Evolutionary conservation across 768 basidiomycete genomes (phyloP), one percentile per base, ranked within the genome.

Genomic region (Boletus rufocinnamomeus): DNA sequence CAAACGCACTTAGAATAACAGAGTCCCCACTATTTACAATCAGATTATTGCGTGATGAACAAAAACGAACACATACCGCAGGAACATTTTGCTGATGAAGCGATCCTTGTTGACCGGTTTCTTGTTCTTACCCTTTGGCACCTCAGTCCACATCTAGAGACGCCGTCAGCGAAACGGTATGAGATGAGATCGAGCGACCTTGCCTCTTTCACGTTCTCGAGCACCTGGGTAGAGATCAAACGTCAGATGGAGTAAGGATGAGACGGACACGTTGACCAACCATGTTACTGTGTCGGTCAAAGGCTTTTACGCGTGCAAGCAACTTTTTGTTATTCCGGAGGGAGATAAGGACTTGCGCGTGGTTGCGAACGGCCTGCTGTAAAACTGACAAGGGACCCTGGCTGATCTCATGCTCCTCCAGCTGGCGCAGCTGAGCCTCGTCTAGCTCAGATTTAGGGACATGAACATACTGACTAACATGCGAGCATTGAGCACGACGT

Each of bases 51-150:
- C 40, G 41, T 23, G 38, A 58, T 38, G 41, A 37, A 47, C 47
- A 46, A 44, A 56, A 30, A 35, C 46, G 25, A 17, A 25, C 38
- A 74, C 85, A 52, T 67, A 90, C 91, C 93, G 84, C 61, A 98
- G 77, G 76, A 96, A 98, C 94, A 99, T 96, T 79, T 98, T 99
- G 74, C 94, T 96, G 74, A 99, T 96, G 79, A 98, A 99, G 49
- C 97, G 84, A 76, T 98, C 97, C 77, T 98, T 98, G 81, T 98
- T 98, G 56, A 98, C 88, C 8, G 97, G 93, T 72, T 98, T 98
- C 80, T 97, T 98, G 72, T 94, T 94, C 79, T 98, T 98, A 41
- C 94, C 95, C 76, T 98, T 98, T 21, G 97, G 97, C 48, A 88
- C 75, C 74, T 99, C 97, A 23, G 95, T 98, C 97, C 97, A 98